A percentile compares a stretch with the other conserved stretches of the same genome.
These are phyloP conservation scores for Auriculariales sp. DNA, from an alignment of 768 basidiomycete genomes.

Conservation along the genomic window DNA sequence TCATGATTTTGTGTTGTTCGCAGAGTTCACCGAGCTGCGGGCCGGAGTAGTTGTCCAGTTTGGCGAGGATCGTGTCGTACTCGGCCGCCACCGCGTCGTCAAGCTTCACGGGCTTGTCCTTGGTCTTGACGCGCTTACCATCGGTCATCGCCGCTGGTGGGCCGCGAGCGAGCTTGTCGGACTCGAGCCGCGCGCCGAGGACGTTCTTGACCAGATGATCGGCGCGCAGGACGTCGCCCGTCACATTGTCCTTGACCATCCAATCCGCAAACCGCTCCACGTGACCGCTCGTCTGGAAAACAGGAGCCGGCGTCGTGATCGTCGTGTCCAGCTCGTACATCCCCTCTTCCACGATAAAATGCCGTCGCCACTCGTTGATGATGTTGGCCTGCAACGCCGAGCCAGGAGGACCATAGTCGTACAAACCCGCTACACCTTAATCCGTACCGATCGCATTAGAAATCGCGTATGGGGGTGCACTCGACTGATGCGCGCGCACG, in stretches of 20 bases:
- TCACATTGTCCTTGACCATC: conserved; percentile 95
- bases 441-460: too few species aligned
- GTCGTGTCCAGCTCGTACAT: conserved; percentile 99
- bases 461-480: too few species aligned
- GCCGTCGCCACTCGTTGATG: conserved; percentile 89
- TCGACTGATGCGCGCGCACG: conserved; percentile 13
- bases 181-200: conserved; percentile 76
- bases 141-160: conserved; percentile 34
- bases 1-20: conserved; percentile 60
- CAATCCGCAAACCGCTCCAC: conserved; percentile 97
- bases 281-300: conserved; percentile 95
- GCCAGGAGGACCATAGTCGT: conserved; percentile 96
- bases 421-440: conserved; percentile 46
- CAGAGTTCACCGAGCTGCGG: conserved; percentile 80
- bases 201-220: conserved; percentile 93
- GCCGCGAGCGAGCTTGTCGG: conserved; percentile 79
- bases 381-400: conserved; percentile 94
- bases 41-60: conserved; percentile 93
- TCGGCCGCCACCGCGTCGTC: conserved; percentile 57
- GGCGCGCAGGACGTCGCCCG: conserved; percentile 92
- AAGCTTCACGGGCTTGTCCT: conserved; percentile 54
- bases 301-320: conserved; percentile 87
- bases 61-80: conserved; percentile 77
- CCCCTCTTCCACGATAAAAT: conserved; percentile 95
- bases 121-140: conserved; percentile 61